Base-by-base conservation (phyloP, 805 yeast genomes). In the Zygosaccharomyces pseudorouxii region DNA sequence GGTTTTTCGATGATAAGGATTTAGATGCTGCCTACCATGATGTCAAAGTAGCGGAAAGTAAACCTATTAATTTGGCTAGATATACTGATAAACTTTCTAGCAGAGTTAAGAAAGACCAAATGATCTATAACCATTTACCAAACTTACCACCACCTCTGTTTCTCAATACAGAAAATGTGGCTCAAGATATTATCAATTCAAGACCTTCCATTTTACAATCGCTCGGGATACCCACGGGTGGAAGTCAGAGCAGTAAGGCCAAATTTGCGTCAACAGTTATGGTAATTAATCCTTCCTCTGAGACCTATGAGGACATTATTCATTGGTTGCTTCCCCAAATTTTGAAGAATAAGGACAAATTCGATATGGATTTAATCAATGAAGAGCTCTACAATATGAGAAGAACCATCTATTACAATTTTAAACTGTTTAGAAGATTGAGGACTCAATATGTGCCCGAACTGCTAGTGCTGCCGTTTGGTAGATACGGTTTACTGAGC, bases 281-380 rank as follows among this genome's bases (percentile, higher is more conserved):
- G 82, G 83, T 82, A 5, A 66, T 81, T n/a, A 72, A 69, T 36
- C 88, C 88, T 3, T 69, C 69, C 4, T 42, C 48, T 6, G 53
- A 57, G 27, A 37, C 57, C 4, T 73, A 63, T 50, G 45, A 59
- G 5, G 50, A 45, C 8, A 55, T 69, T 11, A 43, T 52, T 18
- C 27, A 45, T 19, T 52, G 49, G 16, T 58, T 58, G 43, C 43
- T 64, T 14, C 67, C 68, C 0, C 45, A 40, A 4, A 50, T 50
- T 3, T 3, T 56, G 14, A 50, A 53, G 14, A 53, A 45, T 14
- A 54, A 57, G 39, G 50, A 47, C 6, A 54, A 54, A 25, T 63
- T 62, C 44, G 68, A 64, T 44, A 59, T 60, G 63, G 67, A 64
- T 55, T 39, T 64, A 10, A 60, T 64, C 29, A 64, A 62, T 46